These are phyloP conservation scores for Cryphonectria naterciae DNA, from an alignment of 2,329 filamentous ascomycete genomes.

Conservation along the genomic window DNA sequence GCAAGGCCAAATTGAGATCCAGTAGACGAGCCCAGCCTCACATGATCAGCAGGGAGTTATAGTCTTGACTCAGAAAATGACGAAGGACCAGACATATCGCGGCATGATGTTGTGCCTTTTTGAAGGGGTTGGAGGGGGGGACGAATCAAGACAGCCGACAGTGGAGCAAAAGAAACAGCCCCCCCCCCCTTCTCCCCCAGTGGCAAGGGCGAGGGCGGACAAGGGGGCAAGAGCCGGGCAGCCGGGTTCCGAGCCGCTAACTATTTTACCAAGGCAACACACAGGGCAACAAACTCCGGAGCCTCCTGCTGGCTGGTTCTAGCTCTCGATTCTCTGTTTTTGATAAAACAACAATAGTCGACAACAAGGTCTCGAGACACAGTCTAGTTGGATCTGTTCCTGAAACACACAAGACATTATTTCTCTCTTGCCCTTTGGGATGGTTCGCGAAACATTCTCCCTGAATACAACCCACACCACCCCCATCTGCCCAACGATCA, in stretches of 20 bases:
- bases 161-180: constrained; percentile 4
- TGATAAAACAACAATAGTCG: neutral
- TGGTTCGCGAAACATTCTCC: neutral
- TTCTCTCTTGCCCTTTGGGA: neutral
- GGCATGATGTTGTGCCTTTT: neutral
- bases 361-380: neutral
- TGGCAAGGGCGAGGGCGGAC: neutral
- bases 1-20: neutral
- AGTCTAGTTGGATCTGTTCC: neutral
- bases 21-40: neutral
- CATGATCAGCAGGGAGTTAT: neutral
- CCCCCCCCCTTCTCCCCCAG: too few relatives aligned
- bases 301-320: neutral
- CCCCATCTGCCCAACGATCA: neutral
- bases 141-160: neutral
- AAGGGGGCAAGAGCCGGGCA: neutral
- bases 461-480: neutral
- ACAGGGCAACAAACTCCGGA: neutral
- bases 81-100: neutral
- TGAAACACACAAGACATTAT: neutral
- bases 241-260: neutral
- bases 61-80: neutral
- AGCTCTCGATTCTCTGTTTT: neutral
- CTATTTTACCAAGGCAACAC: neutral
- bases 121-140: too few relatives aligned